Base-by-base conservation (phyloP, 257 asterid genomes). In the Datura wrightii region DNA sequence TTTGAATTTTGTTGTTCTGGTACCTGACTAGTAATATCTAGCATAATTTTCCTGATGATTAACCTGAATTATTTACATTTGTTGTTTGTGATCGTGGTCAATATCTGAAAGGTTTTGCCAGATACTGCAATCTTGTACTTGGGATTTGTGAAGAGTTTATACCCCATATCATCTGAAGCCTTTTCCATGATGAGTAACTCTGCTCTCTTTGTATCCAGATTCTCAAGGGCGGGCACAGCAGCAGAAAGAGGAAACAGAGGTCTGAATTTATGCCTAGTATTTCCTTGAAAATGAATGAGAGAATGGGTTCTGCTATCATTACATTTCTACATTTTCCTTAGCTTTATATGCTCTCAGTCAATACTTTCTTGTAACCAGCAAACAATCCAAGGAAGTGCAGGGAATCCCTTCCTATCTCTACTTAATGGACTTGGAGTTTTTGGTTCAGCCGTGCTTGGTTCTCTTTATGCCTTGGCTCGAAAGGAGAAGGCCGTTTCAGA, bases 391-490 rank as follows among this genome's bases (percentile, higher is more conserved):
- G 92, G 84, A 76, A 89, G 83, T 82, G 84, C 90, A 54, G 79
- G 70, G 70, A 89, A 86, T 88, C 88, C 93, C 10, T 84, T 89
- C 71, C 79, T 93, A 69, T 82, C 97, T 66, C 89, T 94, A 88
- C 87, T 95, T 79, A 90, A 93, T 80, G 93, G 87, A 81, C 82
- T 92, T 34, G 97, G 97, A 85, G 70, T 93, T 81, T 67, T 91
- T 74, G 93, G 93, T 52, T 85, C 97, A 1, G 97, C 94, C 72
- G 87, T 92, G 46, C 93, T 95, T 86, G 93, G 93, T 85, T 93
- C 93, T 83, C 88, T 94, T 36, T 95, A 90, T 89, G 92, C 92
- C 78, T 87, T 84, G 58, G 84, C 90, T 74, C 85, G 60, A 87
- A 91, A 92, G 88, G 94, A 91, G 83, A 93, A 89, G 84, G 90